Base-by-base conservation (phyloP, 179 eudicot species). In the Silene coronaria region DNA sequence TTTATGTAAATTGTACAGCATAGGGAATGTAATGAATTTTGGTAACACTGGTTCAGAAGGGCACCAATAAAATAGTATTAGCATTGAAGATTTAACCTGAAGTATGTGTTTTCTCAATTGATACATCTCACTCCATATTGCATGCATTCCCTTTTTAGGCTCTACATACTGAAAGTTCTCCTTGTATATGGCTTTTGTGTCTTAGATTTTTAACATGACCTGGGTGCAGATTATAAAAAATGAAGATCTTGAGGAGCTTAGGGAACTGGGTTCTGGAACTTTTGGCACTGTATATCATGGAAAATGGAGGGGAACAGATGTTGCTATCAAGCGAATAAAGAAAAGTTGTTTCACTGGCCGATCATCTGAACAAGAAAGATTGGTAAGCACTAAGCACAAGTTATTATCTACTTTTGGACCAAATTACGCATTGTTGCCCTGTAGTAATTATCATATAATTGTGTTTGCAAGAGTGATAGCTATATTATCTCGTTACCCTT, bases 231-330 rank as follows among this genome's bases (percentile, higher is more conserved):
- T 85, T 26, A 85, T 85, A 57, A 82, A 78, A 55, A 82, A 85
- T 27, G 87, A 80, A 57, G 87, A 85, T 78, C 85, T 85, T 70
- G 87, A 85, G 72, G 87, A 85, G 80, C 82, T 85, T 71, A 75
- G 78, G 75, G 87, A 85, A 76, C 80, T 85, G 59, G 87, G 87
- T 71, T 85, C 85, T 14, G 85, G 87, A 80, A 85, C 87, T 42
- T 85, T 85, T 80, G 87, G 87, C 53, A 85, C 87, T 48, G 87
- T 85, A 38, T 82, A 82, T 76, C 85, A 85, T 74, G 87, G 87
- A 66, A 85, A 85, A 75, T 85, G 85, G 85, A 82, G 87, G 77
- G 87, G 87, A 70, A 77, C 85, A 23, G 85, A 85, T 80, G 85
- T 85, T 76, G 87, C 85, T 45, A 85, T 85, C 51, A 85, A 85